A percentile compares a stretch with the other conserved stretches of the same genome.
phyloP scores from a whole-genome alignment of 1,284 basidiomycete genomes.

The Bjerkandera adusta region DNA sequence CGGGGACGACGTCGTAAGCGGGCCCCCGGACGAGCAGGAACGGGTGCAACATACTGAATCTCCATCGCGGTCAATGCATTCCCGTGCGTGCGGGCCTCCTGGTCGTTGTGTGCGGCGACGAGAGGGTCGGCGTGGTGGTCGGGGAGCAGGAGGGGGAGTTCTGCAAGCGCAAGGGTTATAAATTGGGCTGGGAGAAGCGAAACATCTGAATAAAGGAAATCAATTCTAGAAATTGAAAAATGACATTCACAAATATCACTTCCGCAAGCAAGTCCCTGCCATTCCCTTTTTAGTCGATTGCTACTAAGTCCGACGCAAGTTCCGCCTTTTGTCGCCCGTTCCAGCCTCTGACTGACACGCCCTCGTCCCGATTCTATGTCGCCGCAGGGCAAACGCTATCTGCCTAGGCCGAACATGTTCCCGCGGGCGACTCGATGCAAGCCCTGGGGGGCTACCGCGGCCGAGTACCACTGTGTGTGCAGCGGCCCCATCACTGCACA shows the following conservation, averaged over 20 bases:
- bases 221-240: slow-evolving; percentile 31
- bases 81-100: not conserved
- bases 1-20: not conserved
- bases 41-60: not conserved
- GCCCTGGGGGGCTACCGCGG: too few species aligned
- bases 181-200: slow-evolving; percentile 32
- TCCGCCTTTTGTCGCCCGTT: slow-evolving; percentile 7
- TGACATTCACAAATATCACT: slow-evolving; percentile 24
- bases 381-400: too few species aligned
- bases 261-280: slow-evolving; percentile 22
- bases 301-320: slow-evolving; percentile 9
- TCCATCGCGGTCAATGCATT: slow-evolving; percentile 4
- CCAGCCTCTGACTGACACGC: not conserved
- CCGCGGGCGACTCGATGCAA: too few species aligned
- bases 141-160: slow-evolving; percentile 19
- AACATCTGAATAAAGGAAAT: slow-evolving; percentile 33
- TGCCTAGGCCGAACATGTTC: too few species aligned
- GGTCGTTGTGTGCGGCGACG: not conserved
- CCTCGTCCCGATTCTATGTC: not conserved
- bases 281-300: slow-evolving; percentile 23
- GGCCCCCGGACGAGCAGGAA: not conserved
- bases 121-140: slow-evolving; percentile 12
- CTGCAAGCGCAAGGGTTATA: slow-evolving; percentile 26
- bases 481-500: too few species aligned
- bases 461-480: too few species aligned